These are phyloP conservation scores for Capronia americana DNA, from an alignment of 2,329 filamentous ascomycete species.

Conservation along the genomic window DNA sequence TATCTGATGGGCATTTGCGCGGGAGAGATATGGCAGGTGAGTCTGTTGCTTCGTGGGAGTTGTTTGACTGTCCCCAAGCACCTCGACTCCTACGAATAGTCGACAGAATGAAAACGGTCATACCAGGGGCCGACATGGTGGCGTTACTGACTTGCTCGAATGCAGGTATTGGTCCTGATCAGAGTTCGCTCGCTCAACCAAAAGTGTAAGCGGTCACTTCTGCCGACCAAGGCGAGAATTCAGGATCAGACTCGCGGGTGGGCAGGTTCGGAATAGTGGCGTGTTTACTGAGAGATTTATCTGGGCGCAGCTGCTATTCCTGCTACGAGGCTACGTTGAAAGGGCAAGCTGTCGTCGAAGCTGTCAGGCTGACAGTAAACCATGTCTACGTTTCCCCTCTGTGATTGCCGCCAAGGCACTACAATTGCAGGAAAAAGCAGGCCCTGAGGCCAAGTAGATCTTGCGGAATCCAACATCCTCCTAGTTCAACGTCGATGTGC, in stretches of 20 bases:
- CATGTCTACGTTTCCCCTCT: not conserved
- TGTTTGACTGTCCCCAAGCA: too few relatives aligned
- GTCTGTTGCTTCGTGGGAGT: not conserved
- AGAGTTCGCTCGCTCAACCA: conserved; percentile 13
- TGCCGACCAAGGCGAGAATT: too few relatives aligned
- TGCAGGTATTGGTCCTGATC: conserved; percentile 15
- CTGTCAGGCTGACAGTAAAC: not conserved
- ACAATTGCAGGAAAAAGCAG: not conserved
- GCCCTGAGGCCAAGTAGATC: too few relatives aligned
- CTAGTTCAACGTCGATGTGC: not conserved
- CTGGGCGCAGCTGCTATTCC: too few relatives aligned
- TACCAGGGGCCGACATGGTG: too few relatives aligned
- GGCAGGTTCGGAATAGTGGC: too few relatives aligned
- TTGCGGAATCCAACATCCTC: not conserved
- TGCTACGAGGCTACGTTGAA: not conserved
- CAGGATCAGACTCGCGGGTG: too few relatives aligned
- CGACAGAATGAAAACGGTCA: too few relatives aligned
- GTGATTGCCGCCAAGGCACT: not conserved
- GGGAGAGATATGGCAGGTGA: conserved; percentile 21
- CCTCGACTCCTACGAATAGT: too few relatives aligned
- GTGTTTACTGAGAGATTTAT: too few relatives aligned
- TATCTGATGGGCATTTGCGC: conserved; percentile 14
- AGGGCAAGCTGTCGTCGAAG: not conserved
- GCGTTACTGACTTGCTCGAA: not conserved
- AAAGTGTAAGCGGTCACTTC: too few relatives aligned